Percentiles rank a stretch among this genome's conserved stretches.
phyloP scores from a whole-genome alignment of 352 stramenopile genomes.

The Pythium dissotocum region DNA sequence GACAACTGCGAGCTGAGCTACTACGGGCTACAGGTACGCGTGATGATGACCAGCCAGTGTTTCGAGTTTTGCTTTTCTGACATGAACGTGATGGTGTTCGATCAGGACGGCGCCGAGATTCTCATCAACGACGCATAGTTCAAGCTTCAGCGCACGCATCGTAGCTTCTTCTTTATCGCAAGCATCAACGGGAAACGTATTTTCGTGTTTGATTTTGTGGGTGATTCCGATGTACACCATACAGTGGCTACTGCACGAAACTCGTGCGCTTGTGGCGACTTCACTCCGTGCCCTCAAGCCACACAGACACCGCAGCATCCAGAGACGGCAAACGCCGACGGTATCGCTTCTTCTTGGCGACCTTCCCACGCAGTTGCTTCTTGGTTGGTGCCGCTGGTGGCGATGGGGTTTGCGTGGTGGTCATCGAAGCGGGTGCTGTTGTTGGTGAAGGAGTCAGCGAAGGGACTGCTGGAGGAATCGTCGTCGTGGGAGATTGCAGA shows the following conservation, averaged over 20 bases:
- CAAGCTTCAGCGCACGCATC: background rate
- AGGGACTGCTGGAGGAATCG: background rate
- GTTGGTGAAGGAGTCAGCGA: background rate
- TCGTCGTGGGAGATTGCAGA: background rate
- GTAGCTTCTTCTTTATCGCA: background rate
- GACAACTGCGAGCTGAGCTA: constrained; percentile 70
- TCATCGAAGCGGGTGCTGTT: background rate
- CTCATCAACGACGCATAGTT: constrained; percentile 51
- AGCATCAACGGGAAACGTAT: no score
- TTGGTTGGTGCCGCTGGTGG: background rate
- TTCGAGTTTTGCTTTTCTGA: background rate
- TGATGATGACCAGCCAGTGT: background rate
- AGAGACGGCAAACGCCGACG: background rate
- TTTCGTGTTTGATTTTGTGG: background rate
- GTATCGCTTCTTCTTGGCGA: background rate
- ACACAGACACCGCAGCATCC: background rate
- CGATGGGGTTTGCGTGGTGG: background rate
- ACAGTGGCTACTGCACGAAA: no score
- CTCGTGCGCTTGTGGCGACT: background rate
- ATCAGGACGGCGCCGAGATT: constrained; percentile 65
- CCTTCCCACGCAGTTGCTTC: background rate
- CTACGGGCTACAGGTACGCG: constrained; percentile 67
- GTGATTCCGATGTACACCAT: background rate
- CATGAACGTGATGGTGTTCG: background rate
- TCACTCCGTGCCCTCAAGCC: background rate